Evolutionary conservation across 345 rosid genomes (phyloP), one percentile per base, ranked within the genome.

Genomic region (Salix suchowensis): DNA sequence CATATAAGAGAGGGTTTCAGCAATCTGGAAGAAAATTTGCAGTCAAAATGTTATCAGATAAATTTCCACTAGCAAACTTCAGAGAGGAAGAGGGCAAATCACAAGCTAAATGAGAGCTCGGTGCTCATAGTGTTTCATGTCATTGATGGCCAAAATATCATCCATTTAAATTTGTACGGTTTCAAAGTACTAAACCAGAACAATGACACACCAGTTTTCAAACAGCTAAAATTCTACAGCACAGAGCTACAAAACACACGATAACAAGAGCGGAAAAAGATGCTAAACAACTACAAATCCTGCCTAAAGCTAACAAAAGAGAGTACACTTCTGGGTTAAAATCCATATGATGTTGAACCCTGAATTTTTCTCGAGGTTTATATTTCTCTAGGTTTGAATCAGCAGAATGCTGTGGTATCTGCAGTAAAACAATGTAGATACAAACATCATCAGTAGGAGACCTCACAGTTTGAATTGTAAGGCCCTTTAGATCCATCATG

Each of bases 401-500:
- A 71, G 76, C 79, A 82, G 68, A 80, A 70, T 36, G 66, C 26
- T 50, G 78, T 74, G 16, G 65, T 13, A 36, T 71, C 76, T 5
- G 42, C 67, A 67, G 77, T 68, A 69, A 84, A 78, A 73, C 40
- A 65, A 67, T 50, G 61, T 67, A 67, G 80, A 58, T 52, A 54
- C 72, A 24, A 70, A 70, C n/a, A 15, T 61, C 71, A 81, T 89
- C 83, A 87, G 78, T 77, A 80, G 58, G 94, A 88, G 67, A 84
- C 85, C 72, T 88, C 87, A 4, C 85, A 81, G 80, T 88, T 89
- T 15, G 90, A 87, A 69, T 76, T 85, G 80, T 89, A 86, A 50
- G 75, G 85, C 75, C 79, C 94, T 61, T 72, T 85, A 0, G 89
- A 90, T n/a, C 86, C 94, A 64, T 84, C 91, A 30, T 65, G 86